These are phyloP conservation scores for Cutaneotrichosporon cutaneum DNA, from an alignment of 1,284 basidiomycete species.

Conservation along the genomic window DNA sequence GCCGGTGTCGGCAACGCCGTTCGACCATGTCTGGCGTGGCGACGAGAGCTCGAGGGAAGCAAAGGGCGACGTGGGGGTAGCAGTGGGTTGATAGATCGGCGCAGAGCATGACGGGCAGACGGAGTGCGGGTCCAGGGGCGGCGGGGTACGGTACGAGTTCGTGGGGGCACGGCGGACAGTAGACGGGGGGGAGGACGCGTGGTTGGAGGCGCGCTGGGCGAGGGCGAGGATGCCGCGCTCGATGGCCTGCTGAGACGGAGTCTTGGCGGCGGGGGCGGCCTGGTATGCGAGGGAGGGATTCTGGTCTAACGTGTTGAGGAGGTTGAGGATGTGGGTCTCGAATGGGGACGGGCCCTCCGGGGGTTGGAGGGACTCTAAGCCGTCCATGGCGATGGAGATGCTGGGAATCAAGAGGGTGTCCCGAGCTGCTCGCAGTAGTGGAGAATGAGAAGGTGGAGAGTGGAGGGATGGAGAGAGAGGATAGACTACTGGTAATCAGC, in stretches of 20 bases:
- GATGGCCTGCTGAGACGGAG: conserved; percentile 42
- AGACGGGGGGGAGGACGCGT: conserved; percentile 9
- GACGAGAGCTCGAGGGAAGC: conserved; percentile 30
- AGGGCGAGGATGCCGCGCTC: conserved; percentile 42
- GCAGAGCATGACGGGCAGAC: conserved; percentile 34
- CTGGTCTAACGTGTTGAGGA: conserved; percentile 37
- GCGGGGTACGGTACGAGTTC: conserved; percentile 31
- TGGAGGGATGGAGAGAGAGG: neutral
- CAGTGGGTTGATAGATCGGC: conserved; percentile 19
- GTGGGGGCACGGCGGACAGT: neutral
- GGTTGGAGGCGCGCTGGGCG: conserved; percentile 31
- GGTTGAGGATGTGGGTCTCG: conserved; percentile 40
- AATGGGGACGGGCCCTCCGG: conserved; percentile 31
- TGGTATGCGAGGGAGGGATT: conserved; percentile 45
- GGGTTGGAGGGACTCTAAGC: conserved; percentile 1
- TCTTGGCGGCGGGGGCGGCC: conserved; percentile 35
- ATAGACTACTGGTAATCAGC: too few species aligned
- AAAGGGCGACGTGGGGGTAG: conserved; percentile 19
- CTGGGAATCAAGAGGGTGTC: neutral
- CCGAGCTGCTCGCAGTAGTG: neutral
- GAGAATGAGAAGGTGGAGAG: neutral
- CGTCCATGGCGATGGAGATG: conserved; percentile 9
- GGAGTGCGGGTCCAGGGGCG: conserved; percentile 34
- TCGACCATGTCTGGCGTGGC: conserved; percentile 32
- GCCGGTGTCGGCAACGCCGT: conserved; percentile 35